A percentile compares a stretch with the other conserved stretches of the same genome.
Evolutionary conservation across 31 red algal species (phyloP).

Genomic region (Asparagopsis taxiformis): DNA sequence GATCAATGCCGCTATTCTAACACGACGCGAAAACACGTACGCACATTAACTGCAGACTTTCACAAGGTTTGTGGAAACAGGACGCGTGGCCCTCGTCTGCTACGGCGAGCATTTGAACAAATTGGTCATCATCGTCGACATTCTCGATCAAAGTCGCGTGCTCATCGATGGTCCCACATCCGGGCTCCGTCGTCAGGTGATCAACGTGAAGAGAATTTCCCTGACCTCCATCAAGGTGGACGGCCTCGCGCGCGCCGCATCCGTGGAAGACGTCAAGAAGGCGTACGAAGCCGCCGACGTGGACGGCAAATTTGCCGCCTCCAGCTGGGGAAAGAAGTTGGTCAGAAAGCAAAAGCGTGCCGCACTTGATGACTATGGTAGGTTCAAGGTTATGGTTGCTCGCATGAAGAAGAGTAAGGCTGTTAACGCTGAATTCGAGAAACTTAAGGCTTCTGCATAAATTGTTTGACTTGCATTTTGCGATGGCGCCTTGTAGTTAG

Average conservation of each 20-base stretch:
- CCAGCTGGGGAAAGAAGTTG: slow-evolving; percentile 88
- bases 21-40: no score
- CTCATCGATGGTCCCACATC: slow-evolving; percentile 71
- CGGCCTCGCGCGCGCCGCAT: slow-evolving; percentile 50
- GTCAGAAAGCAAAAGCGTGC: slow-evolving; percentile 57
- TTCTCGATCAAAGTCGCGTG: slow-evolving; percentile 81
- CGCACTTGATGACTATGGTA: slow-evolving; percentile 80
- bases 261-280: slow-evolving; percentile 33
- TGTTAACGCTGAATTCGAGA: slow-evolving; percentile 67
- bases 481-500: neutral
- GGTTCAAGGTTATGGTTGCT: slow-evolving; percentile 96
- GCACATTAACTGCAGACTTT: slow-evolving; percentile 68
- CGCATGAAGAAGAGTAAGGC: slow-evolving; percentile 73
- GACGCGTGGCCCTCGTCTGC: slow-evolving; percentile 76
- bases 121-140: slow-evolving; percentile 87
- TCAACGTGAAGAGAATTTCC: slow-evolving; percentile 72
- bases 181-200: slow-evolving; percentile 57
- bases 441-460: slow-evolving; percentile 36
- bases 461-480: neutral
- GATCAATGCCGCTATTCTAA: no score
- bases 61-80: slow-evolving; percentile 85
- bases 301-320: slow-evolving; percentile 52
- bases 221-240: slow-evolving; percentile 77
- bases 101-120: slow-evolving; percentile 78
- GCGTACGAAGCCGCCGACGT: slow-evolving; percentile 68